These are phyloP conservation scores for Cudoniella acicularis DNA, from an alignment of 495 filamentous ascomycete species.

Conservation along the genomic window DNA sequence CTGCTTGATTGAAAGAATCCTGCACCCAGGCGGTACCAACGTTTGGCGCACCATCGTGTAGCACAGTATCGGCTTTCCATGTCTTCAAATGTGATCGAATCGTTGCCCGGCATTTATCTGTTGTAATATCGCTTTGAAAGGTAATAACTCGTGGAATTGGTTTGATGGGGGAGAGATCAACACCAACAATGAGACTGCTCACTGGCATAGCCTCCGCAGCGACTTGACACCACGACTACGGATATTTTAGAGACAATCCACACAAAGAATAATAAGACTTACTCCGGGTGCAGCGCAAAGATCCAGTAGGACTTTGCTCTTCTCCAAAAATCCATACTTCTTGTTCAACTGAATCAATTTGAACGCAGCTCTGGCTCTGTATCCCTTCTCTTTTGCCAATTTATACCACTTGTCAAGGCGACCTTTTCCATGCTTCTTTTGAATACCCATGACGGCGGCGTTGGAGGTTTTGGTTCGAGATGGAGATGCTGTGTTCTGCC, in stretches of 20 bases:
- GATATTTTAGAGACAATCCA: constrained; percentile 27
- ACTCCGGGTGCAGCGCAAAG: constrained; percentile 95
- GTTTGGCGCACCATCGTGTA: constrained; percentile 97
- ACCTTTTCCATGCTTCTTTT: constrained; percentile 99
- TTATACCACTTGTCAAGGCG: constrained; percentile 98
- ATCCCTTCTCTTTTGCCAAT: constrained; percentile 97
- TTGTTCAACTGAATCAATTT: constrained; percentile 98
- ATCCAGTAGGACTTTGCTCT: constrained; percentile 93
- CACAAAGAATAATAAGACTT: constrained; percentile 34
- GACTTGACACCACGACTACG: constrained; percentile 94
- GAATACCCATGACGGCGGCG: constrained; percentile 73
- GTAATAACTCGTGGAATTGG: constrained; percentile 88
- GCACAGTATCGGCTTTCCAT: constrained; percentile 96
- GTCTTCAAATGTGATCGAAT: constrained; percentile 88
- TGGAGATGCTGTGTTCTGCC: not conserved
- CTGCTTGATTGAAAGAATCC: constrained; percentile 96
- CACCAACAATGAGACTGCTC: constrained; percentile 86
- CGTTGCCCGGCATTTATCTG: constrained; percentile 92
- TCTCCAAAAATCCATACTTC: constrained; percentile 96
- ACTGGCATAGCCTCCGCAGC: constrained; percentile 91
- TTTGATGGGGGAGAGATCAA: constrained; percentile 95
- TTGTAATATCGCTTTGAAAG: constrained; percentile 98
- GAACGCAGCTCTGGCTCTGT: constrained; percentile 93
- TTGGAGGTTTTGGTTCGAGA: not conserved
- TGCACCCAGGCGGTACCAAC: constrained; percentile 98